Percentiles rank a stretch among this genome's conserved stretches.
phyloP scores from a whole-genome alignment of 805 yeast species.

The Ascoidea tarda region DNA sequence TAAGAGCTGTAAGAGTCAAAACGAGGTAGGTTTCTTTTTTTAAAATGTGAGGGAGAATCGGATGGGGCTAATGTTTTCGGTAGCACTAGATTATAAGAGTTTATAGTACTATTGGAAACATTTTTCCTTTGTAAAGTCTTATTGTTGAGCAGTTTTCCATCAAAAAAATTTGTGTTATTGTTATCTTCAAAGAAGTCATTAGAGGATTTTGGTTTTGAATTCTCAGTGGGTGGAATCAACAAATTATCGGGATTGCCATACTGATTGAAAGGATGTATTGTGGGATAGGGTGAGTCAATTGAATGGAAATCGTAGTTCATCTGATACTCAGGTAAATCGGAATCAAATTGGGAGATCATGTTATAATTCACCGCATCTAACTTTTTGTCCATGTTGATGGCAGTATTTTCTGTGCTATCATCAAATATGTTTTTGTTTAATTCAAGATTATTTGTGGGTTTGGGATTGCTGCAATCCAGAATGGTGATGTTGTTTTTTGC shows the following conservation, averaged over 20 bases:
- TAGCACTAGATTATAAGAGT: background rate
- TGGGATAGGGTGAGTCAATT: background rate
- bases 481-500: too few species aligned
- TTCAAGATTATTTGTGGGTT: background rate
- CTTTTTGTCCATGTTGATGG: too few species aligned
- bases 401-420: background rate
- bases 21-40: too few species aligned
- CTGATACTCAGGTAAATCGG: background rate
- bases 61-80: background rate
- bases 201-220: background rate
- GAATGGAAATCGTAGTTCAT: too few species aligned
- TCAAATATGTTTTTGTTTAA: too few species aligned
- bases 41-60: background rate
- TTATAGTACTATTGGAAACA: background rate
- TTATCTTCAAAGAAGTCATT: too few species aligned
- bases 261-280: constrained; percentile 22
- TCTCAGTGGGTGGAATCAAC: constrained; percentile 2
- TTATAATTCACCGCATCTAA: background rate
- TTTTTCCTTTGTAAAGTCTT: too few species aligned
- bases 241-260: constrained; percentile 26
- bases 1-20: background rate
- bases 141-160: too few species aligned
- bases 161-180: background rate
- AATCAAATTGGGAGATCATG: background rate
- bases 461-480: too few species aligned